Evolutionary conservation across 1,139 yeast genomes (phyloP).

Genomic region (Taiozyma sp.): DNA sequence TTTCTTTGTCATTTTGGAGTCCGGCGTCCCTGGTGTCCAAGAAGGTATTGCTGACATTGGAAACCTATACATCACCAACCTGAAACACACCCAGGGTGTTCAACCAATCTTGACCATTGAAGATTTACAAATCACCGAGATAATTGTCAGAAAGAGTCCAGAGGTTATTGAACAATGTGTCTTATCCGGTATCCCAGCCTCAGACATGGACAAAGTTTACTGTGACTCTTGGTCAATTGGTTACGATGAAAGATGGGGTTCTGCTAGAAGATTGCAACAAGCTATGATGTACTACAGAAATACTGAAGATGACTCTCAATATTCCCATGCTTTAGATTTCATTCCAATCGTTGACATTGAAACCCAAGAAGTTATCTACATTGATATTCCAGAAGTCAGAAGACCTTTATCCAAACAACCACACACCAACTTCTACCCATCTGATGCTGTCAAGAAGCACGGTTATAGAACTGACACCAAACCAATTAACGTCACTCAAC

Average conservation of each 20-base stretch:
- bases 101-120: constrained; percentile 74
- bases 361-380: constrained; percentile 59
- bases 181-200: constrained; percentile 59
- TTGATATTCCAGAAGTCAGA: constrained; percentile 73
- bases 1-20: constrained; percentile 58
- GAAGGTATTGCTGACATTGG: constrained; percentile 66
- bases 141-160: constrained; percentile 61
- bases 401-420: constrained; percentile 64
- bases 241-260: constrained; percentile 81
- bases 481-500: constrained; percentile 70
- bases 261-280: constrained; percentile 71
- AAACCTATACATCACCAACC: constrained; percentile 40
- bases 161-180: constrained; percentile 70
- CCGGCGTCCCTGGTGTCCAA: constrained; percentile 55
- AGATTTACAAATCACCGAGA: constrained; percentile 62
- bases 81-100: constrained; percentile 50
- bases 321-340: constrained; percentile 80
- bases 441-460: constrained; percentile 53
- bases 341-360: constrained; percentile 80
- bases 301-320: constrained; percentile 77
- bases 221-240: constrained; percentile 89
- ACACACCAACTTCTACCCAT: constrained; percentile 67
- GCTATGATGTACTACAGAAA: constrained; percentile 76
- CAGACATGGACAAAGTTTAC: constrained; percentile 66
- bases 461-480: constrained; percentile 59